Conservation (phyloP, 805 yeast genomes). For the Candida lessepsii region DNA sequence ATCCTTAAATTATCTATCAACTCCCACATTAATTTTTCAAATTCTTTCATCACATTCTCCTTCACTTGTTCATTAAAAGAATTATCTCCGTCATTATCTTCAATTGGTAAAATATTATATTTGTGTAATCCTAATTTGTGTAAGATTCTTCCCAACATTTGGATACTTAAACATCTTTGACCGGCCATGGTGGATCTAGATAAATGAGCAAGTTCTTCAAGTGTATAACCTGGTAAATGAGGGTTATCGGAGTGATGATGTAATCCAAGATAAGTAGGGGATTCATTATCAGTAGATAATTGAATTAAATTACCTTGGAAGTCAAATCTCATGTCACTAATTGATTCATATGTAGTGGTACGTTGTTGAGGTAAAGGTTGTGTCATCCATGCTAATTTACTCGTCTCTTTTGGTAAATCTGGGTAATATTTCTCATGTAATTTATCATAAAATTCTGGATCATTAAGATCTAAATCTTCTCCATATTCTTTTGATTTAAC, state of each 20-base stretch:
- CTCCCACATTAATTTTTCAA: constrained; percentile 67
- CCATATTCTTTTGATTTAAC: constrained; percentile 14
- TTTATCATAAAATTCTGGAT: constrained; percentile 75
- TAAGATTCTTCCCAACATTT: constrained; percentile 81
- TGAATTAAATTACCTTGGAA: constrained; percentile 76
- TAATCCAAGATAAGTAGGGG: constrained; percentile 64
- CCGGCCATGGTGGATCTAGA: constrained; percentile 77
- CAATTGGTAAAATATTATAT: constrained; percentile 50
- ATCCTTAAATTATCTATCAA: constrained; percentile 60
- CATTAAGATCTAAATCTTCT: constrained; percentile 56
- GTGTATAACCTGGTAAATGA: constrained; percentile 86
- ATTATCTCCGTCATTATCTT: constrained; percentile 26
- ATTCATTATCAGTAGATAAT: constrained; percentile 30
- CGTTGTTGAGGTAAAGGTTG: constrained; percentile 50
- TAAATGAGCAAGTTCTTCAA: constrained; percentile 76
- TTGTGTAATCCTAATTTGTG: constrained; percentile 73
- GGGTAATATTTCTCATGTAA: constrained; percentile 87
- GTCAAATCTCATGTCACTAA: constrained; percentile 80
- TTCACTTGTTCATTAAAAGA: constrained; percentile 27
- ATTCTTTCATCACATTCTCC: constrained; percentile 26
- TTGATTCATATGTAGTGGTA: constrained; percentile 47
- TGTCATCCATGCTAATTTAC: constrained; percentile 89
- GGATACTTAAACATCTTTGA: constrained; percentile 84
- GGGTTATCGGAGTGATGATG: constrained; percentile 94
- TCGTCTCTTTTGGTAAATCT: constrained; percentile 78